Evolutionary conservation across 495 filamentous ascomycete genomes (phyloP), one percentile per base, ranked within the genome.

Genomic region (Cercophora samala): DNA sequence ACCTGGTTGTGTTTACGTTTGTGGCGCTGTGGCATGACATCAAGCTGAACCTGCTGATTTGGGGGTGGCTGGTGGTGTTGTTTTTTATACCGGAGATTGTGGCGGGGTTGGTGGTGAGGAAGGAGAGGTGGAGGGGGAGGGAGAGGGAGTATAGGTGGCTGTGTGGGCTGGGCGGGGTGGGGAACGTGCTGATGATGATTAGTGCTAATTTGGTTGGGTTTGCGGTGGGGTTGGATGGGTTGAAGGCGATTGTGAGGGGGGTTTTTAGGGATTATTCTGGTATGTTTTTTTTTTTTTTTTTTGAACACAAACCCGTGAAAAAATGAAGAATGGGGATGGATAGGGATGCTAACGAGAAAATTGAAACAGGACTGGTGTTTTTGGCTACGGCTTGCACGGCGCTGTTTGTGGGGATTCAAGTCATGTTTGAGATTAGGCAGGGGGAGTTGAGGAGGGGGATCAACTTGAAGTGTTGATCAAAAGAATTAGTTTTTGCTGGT

Each of bases 11-110:
- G 2, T 99, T 99, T 75, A 97, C 93, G 2, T 99, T 99, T 69
- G 95, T 99, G 29, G 95, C 96, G 5, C 81, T 99, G 52, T 99
- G 95, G 95, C 95, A 99, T 76, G 95, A 99, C 72, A 96, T 99
- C 75, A 88, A 93, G 72, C 85, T 97, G n/a, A 87, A 89, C 56
- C 84, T 99, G 24, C 85, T 99, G 17, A 89, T 95, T 73, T 99
- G 95, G 95, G 93, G 95, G 17, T 99, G 95, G 95, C 81, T 99
- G 60, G 86, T 98, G 55, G 92, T 93, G 4, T 77, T 97, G 13
- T 99, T 99, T 78, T 89, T 99, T 73, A 74, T 97, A 24, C 95
- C 95, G 0, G 96, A 98, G 75, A 82, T 93, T 58, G 76, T 92
- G 17, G 92, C 87, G 8, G 78, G 82, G 0, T 79, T 86, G 53